Conservation (phyloP, 2,329 filamentous ascomycete species). For the Aureobasidium sp. region DNA sequence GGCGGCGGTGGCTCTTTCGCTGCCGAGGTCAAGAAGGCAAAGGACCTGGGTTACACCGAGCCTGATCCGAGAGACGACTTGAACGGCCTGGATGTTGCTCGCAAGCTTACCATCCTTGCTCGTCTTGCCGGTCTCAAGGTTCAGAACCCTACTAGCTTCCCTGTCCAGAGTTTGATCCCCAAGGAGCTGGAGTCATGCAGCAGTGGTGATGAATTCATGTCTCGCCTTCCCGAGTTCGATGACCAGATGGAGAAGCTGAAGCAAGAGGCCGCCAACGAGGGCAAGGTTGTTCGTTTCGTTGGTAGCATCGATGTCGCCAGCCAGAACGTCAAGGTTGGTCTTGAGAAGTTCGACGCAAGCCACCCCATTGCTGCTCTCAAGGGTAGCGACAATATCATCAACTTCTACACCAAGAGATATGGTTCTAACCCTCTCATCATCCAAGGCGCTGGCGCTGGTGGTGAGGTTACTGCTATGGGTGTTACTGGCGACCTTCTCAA, state of each 20-base stretch:
- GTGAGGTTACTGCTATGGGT: slow-evolving; percentile 95
- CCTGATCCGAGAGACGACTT: slow-evolving; percentile 80
- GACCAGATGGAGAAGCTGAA: slow-evolving; percentile 84
- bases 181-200: slow-evolving; percentile 69
- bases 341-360: slow-evolving; percentile 74
- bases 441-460: slow-evolving; percentile 85
- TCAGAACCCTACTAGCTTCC: slow-evolving; percentile 79
- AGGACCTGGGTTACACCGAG: slow-evolving; percentile 87
- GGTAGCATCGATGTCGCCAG: slow-evolving; percentile 82
- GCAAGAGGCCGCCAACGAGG: slow-evolving; percentile 72
- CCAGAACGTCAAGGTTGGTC: slow-evolving; percentile 79
- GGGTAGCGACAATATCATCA: slow-evolving; percentile 98
- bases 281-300: slow-evolving; percentile 90
- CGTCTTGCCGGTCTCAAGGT: slow-evolving; percentile 75
- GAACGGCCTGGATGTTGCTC: slow-evolving; percentile 84
- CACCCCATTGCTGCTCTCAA: slow-evolving; percentile 91
- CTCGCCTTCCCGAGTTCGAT: slow-evolving; percentile 74
- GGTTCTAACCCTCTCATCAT: slow-evolving; percentile 85
- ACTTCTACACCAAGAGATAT: slow-evolving; percentile 95
- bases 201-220: slow-evolving; percentile 80
- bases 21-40: slow-evolving; percentile 83
- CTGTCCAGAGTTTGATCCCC: slow-evolving; percentile 88
- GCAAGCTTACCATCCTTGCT: slow-evolving; percentile 91
- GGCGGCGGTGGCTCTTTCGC: slow-evolving; percentile 78
- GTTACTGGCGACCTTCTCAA: slow-evolving; percentile 91